A percentile compares a stretch with the other conserved stretches of the same genome.
These are phyloP conservation scores for Diutina rugosa DNA, from an alignment of 1,139 yeast species.

Conservation along the genomic window DNA sequence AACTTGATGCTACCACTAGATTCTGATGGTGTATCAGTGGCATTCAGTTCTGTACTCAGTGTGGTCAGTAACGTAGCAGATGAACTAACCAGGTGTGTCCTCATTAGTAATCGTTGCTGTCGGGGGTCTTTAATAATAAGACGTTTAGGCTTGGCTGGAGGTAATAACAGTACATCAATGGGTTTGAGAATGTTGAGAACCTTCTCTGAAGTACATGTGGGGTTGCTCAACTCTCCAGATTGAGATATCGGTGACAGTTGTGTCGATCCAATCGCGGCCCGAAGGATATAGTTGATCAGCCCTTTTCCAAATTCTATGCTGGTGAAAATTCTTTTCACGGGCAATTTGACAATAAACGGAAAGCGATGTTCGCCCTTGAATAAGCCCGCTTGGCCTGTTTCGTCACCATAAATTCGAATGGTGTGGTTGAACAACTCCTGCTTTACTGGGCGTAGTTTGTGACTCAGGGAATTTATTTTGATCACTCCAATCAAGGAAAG, in stretches of 20 bases:
- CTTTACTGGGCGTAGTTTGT: constrained; percentile 37
- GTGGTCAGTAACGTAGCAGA: not conserved
- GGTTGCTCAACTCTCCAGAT: constrained; percentile 8
- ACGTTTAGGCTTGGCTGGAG: constrained; percentile 55
- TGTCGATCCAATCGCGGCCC: constrained; percentile 36
- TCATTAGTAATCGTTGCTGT: constrained; percentile 3
- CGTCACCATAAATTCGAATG: constrained; percentile 51
- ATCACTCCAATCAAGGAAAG: constrained; percentile 44
- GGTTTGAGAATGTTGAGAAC: constrained; percentile 55
- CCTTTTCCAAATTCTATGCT: constrained; percentile 82
- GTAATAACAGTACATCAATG: constrained; percentile 54
- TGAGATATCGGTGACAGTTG: not conserved
- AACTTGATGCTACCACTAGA: constrained; percentile 31
- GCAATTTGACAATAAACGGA: constrained; percentile 72
- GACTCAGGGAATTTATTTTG: constrained; percentile 39
- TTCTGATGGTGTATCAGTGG: not conserved
- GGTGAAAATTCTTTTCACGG: constrained; percentile 56
- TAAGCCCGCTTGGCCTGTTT: constrained; percentile 42
- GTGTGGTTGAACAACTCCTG: constrained; percentile 51
- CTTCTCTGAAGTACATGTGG: constrained; percentile 37
- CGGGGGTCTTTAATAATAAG: constrained; percentile 44
- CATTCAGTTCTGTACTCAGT: not conserved
- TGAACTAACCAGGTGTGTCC: not conserved
- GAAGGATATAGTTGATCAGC: constrained; percentile 53
- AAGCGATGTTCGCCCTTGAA: constrained; percentile 78